Base-by-base conservation (phyloP, 2,329 filamentous ascomycete species). In the Phymatotrichopsis omnivora region DNA sequence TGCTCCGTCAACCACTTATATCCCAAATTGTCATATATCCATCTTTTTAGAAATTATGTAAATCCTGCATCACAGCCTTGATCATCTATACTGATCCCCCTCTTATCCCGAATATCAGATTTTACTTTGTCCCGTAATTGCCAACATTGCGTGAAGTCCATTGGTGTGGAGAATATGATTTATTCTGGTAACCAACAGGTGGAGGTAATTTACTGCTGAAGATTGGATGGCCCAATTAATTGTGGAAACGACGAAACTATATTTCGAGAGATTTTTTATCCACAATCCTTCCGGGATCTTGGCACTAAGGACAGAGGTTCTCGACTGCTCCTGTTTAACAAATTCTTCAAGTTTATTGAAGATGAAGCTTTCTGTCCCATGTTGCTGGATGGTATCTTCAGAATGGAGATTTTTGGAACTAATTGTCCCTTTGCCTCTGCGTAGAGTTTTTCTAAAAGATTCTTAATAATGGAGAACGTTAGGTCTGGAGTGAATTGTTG, bases 151-250 rank as follows among this genome's bases (percentile, higher is more conserved):
- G 42, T 83, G 65, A 50, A 98, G 76, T 58, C 84, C 87, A 68
- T 82, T 98, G 4, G 80, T 82, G 2, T 85, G 76, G 42, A 80
- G 80, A 3, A 98, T 73, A 60, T 93, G 94, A 61, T 96, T 87
- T 93, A 98, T 98, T 11, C 78, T 73, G 2, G 96, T 76, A 53
- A 98, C 85, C 14, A 98, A 73, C 4, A 98, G 76, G 60, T 98
- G 91, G 2, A 98, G 74, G 63, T 98, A 98, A 63, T 98, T 93
- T 3, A 96, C 89, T 4, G 93, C 91, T 0, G 85, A 93, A 1
- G 87, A 95, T 60, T 98, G 91, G 57, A 98, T 96, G 3, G 91
- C 91, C 91, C 91, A 98, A 62, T 98, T 98, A 66, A 98, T 96
- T 25, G 93, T 80, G 14, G 83, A 93, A 1, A 91, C 95, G 67